These are phyloP conservation scores for Letharia columbiana DNA, from an alignment of 495 filamentous ascomycete species.

Conservation along the genomic window DNA sequence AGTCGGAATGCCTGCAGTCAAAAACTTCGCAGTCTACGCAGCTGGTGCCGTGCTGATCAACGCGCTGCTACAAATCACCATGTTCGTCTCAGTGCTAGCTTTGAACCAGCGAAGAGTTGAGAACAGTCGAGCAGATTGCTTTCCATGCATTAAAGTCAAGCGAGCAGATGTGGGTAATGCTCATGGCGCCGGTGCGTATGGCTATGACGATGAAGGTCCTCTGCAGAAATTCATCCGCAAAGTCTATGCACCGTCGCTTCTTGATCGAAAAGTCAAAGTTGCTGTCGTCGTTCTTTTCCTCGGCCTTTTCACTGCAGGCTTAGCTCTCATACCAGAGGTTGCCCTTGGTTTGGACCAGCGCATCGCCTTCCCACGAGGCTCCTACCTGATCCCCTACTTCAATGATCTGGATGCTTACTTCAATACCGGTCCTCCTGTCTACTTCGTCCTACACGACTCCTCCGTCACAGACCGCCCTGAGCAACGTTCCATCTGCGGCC, in stretches of 20 bases:
- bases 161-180: constrained; percentile 47
- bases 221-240: constrained; percentile 83
- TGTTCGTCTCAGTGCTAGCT: constrained; percentile 87
- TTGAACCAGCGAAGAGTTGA: constrained; percentile 86
- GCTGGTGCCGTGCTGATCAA: constrained; percentile 97
- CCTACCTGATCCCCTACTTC: constrained; percentile 89
- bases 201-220: constrained; percentile 65
- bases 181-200: constrained; percentile 46
- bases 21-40: constrained; percentile 94
- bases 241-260: constrained; percentile 70
- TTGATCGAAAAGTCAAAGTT: constrained; percentile 70
- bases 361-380: constrained; percentile 85
- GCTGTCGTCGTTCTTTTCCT: constrained; percentile 69
- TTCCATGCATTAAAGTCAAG: constrained; percentile 75
- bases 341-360: constrained; percentile 86
- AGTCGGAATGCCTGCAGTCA: constrained; percentile 93
- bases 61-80: constrained; percentile 85
- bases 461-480: constrained; percentile 64
- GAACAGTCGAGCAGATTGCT: constrained; percentile 78
- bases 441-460: constrained; percentile 80
- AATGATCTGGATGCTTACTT: constrained; percentile 92
- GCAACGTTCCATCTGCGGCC: constrained; percentile 83
- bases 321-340: constrained; percentile 76
- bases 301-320: constrained; percentile 73
- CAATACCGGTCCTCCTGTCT: constrained; percentile 84